Evolutionary conservation across 179 eudicot genomes (phyloP).

Genomic region (Beta lomatogona): DNA sequence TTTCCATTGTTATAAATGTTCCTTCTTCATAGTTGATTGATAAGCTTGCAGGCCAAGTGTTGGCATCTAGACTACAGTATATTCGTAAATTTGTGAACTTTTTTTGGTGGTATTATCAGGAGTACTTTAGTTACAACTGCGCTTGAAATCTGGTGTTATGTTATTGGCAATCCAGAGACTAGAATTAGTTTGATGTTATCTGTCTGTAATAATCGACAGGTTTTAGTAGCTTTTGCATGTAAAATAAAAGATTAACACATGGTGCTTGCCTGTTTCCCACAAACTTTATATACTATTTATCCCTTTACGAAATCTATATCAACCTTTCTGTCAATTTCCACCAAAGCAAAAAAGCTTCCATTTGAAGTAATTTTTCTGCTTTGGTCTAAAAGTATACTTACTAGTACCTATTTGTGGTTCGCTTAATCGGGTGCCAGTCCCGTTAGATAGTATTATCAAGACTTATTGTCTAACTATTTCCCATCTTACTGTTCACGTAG

Average conservation of each 20-base stretch:
- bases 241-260: conserved; percentile 4
- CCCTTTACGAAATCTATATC: conserved; percentile 1
- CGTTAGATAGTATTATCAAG: too few species aligned
- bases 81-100: background rate
- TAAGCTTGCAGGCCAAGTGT: background rate
- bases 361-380: background rate
- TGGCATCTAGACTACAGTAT: background rate
- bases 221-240: background rate
- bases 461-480: too few species aligned
- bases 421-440: background rate
- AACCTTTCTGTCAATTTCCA: conserved; percentile 18
- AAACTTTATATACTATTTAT: background rate
- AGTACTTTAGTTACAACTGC: background rate
- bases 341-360: conserved; percentile 7
- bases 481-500: too few species aligned
- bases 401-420: background rate
- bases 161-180: background rate
- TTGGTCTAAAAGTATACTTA: conserved; percentile 16
- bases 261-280: conserved; percentile 19
- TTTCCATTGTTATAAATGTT: too few species aligned
- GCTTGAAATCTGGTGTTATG: background rate
- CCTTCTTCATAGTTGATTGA: background rate
- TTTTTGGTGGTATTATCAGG: background rate
- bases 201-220: background rate
- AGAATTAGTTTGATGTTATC: background rate